Percentiles rank a stretch among this genome's conserved stretches.
phyloP scores from a whole-genome alignment of 495 filamentous ascomycete genomes.

The Aspergillus sparsus region DNA sequence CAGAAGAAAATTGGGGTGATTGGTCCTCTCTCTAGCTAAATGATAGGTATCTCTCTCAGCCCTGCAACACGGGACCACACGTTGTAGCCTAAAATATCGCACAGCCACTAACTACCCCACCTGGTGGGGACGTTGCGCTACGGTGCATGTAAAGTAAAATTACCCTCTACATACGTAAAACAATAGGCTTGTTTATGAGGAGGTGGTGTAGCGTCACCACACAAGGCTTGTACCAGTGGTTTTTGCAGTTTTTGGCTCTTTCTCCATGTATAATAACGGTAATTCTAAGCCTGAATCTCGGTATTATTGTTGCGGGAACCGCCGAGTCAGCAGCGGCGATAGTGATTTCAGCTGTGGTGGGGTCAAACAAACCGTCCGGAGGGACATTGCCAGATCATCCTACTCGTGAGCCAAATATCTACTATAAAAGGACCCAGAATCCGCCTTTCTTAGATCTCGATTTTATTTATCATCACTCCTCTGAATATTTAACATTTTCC shows the following conservation, averaged over 20 bases:
- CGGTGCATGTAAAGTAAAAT: background rate
- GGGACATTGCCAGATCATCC: slow-evolving; percentile 19
- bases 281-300: background rate
- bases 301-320: slow-evolving; percentile 3
- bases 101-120: slow-evolving; percentile 9
- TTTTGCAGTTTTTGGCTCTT: background rate
- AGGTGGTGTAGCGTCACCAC: background rate
- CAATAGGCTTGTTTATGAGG: background rate
- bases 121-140: background rate
- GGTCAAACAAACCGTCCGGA: slow-evolving; percentile 9
- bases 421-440: slow-evolving; percentile 23
- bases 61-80: slow-evolving; percentile 13
- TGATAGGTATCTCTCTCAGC: slow-evolving; percentile 12
- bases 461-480: slow-evolving; percentile 25
- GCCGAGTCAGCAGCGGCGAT: background rate
- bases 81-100: background rate
- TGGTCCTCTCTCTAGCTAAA: background rate
- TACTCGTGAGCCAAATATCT: slow-evolving; percentile 23
- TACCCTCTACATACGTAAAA: slow-evolving; percentile 6
- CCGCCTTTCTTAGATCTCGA: slow-evolving; percentile 21
- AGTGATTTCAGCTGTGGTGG: slow-evolving; percentile 22
- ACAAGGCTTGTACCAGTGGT: background rate
- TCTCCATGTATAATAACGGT: slow-evolving; percentile 16
- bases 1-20: background rate
- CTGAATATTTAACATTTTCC: slow-evolving; percentile 1